phyloP scores from a whole-genome alignment of 2,329 filamentous ascomycete genomes.

The Dendrostoma leiphaemia region DNA sequence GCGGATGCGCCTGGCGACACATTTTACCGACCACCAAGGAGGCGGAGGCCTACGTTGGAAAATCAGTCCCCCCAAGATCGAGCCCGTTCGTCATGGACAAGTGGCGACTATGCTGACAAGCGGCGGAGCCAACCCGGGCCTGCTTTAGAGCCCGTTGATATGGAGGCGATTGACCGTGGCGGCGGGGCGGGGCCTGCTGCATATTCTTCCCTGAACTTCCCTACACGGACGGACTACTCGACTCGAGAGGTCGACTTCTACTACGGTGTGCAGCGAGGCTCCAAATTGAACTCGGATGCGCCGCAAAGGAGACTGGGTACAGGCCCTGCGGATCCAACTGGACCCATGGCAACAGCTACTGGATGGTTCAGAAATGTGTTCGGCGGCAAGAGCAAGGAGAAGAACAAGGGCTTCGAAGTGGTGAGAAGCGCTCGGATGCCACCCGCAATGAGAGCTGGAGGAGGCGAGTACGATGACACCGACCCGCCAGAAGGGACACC shows the following conservation, averaged over 20 bases:
- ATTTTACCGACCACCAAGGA: conserved; percentile 84
- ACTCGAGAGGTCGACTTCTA: conserved; percentile 97
- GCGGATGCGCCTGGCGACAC: conserved; percentile 64
- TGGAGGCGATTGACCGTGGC: conserved; percentile 36
- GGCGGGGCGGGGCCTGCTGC: conserved; percentile 37
- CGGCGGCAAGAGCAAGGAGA: conserved; percentile 85
- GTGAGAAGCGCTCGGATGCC: conserved; percentile 87
- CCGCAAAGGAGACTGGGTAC: conserved; percentile 86
- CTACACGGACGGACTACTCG: conserved; percentile 77
- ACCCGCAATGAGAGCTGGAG: conserved; percentile 63
- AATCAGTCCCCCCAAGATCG: conserved; percentile 44
- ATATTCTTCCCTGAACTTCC: conserved; percentile 40
- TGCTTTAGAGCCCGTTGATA: conserved; percentile 37
- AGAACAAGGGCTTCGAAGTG: conserved; percentile 95
- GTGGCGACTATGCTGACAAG: conserved; percentile 36
- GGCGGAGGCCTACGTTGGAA: conserved; percentile 39
- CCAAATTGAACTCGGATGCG: conserved; percentile 77
- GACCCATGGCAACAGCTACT: conserved; percentile 82
- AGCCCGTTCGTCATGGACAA: conserved; percentile 33
- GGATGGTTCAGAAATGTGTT: conserved; percentile 84
- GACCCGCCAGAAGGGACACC: conserved; percentile 66
- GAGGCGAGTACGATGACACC: conserved; percentile 60
- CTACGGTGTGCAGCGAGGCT: conserved; percentile 80
- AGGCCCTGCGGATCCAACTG: conserved; percentile 90
- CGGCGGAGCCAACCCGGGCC: conserved; percentile 35